Conservation (phyloP, 2,329 filamentous ascomycete genomes). For the Pyrenochaeta sp. region DNA sequence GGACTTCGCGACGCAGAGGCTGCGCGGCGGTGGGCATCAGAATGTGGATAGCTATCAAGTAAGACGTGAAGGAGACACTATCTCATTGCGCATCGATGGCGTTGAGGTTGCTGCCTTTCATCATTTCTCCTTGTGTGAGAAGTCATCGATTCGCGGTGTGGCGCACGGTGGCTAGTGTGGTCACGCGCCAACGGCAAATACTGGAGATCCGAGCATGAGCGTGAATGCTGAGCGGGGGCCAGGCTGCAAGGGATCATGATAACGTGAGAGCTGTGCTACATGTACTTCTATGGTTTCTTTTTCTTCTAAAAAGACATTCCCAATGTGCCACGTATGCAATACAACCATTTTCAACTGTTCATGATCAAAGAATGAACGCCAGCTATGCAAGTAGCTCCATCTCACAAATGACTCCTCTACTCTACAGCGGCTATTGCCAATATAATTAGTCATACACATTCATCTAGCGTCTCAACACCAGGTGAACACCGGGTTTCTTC, state of each 20-base stretch:
- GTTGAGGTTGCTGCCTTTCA: constrained; percentile 28
- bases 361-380: constrained; percentile 11
- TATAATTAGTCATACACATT: not conserved
- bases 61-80: constrained; percentile 2
- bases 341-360: constrained; percentile 1
- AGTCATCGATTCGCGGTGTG: constrained; percentile 25
- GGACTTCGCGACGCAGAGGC: constrained; percentile 22
- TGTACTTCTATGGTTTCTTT: no score
- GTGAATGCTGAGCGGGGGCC: no score
- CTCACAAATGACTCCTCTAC: not conserved
- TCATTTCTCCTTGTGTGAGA: constrained; percentile 20
- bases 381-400: constrained; percentile 9
- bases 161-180: constrained; percentile 26
- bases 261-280: not conserved
- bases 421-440: not conserved
- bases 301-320: no score
- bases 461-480: constrained; percentile 73
- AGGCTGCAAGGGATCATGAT: constrained; percentile 5
- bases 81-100: constrained; percentile 8
- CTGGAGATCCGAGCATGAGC: constrained; percentile 2
- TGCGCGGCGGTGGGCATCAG: constrained; percentile 16
- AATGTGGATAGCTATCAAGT: constrained; percentile 12
- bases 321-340: constrained; percentile 16
- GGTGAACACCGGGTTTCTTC: constrained; percentile 92
- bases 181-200: constrained; percentile 20